Evolutionary conservation across 306 rosid genomes (phyloP), one percentile per base, ranked within the genome.

Genomic region (Calophaca sinica): DNA sequence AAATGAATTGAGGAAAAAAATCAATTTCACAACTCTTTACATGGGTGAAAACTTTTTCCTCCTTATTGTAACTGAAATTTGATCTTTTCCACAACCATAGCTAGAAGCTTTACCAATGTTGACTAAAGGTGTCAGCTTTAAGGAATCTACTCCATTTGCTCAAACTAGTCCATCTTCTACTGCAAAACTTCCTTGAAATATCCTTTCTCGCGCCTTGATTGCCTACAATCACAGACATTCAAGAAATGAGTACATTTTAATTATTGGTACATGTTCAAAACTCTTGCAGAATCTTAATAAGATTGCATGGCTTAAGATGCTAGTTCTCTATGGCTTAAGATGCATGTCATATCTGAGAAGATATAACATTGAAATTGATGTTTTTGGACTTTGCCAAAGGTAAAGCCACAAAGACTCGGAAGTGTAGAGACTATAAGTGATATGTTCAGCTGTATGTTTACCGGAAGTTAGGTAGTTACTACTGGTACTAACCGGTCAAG

Each of bases 141-240:
- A 80, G 32, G 20, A 54, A 20, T 70, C 9, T 51, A 35, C 12
- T 82, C 11, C 13, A 11, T 39, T 52, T 32, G 45, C 61, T 83
- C 64, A 72, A 50, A 29, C 61, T 49, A 70, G 32, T 60, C 26
- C 50, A 62, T 73, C 79, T 70, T 82, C 88, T 61, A 31, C 77
- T 8, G 38, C 20, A 74, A 63, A 68, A 52, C 73, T 77, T 79
- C 72, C 82, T 59, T 80, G 60, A 51, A 88, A 79, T 75, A 89
- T 63, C 71, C 90, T 86, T 84, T 81, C 85, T 68, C 91, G 79
- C 48, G 83, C 87, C 53, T 63, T 62, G 41, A 36, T 83, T 74
- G 89, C 92, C 93, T 90, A 89, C 81, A 80, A 75, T 61, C 63
- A 28, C 62, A 77, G 14, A 83, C 5, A 49, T n/a, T 41, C 68